Base-by-base conservation (phyloP, 228 moss, liverwort and hornwort genomes). In the Sphagnum magellanicum region DNA sequence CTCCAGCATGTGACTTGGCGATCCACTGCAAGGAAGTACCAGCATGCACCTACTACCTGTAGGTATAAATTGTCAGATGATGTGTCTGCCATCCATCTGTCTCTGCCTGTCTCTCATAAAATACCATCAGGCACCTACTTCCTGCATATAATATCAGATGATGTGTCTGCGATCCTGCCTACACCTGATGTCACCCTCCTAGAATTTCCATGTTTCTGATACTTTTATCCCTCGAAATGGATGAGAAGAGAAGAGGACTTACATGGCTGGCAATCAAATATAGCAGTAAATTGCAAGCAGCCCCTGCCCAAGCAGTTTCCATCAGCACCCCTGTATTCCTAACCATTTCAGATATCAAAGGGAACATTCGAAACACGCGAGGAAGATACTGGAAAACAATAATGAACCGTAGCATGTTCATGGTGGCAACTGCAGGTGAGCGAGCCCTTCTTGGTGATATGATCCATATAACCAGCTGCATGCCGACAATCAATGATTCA, bases 241-340 rank as follows among this genome's bases (percentile, higher is more conserved):
- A 8, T 55, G 12, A 55, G 55, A 12, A 55, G 12, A 55, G 55
- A 55, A 10, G 48, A 6, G 14, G 32, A 73, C 92, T 88, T 77
- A 95, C 94, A 72, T 96, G 96, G 80, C 92, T 91, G 16, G 92
- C 92, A 58, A 96, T 78, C 86, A 96, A 78, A 73, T 92, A 96
- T 5, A 92, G 88, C 64, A 96, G 73, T 63, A 96, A 88, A 74
- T 96, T 96, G 74, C 89, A 91, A 8, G 89, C 92, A 4, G 92
- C 92, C 60, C 92, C 89, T 46, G 96, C 96, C 95, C 92, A 96
- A 10, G 95, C 92, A 49, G 89, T 95, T 78, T 95, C 91, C 91
- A 96, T 75, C 4, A 96, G 77, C 73, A 91, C 79, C 8, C 96
- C 96, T 13, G 91, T 92, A 10, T 92, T 89, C 51, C 81, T 84